Conservation (phyloP, 225 moss, liverwort and hornwort genomes). For the Bryoerythrophyllum caledonicum region DNA sequence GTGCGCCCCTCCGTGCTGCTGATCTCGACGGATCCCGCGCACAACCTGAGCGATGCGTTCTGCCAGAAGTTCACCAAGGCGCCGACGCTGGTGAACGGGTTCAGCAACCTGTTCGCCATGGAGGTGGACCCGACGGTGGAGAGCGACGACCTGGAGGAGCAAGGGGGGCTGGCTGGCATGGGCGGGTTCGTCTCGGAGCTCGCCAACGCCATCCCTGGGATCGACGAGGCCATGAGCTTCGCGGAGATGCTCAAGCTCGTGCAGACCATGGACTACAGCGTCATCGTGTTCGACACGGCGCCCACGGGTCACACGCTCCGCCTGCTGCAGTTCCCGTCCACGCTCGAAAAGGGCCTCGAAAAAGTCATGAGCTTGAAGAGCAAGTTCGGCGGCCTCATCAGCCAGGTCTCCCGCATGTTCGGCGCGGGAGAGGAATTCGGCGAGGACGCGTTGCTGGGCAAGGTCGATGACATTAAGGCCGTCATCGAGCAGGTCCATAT, state of each 20-base stretch:
- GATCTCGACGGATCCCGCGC: slow-evolving; percentile 91
- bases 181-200: slow-evolving; percentile 91
- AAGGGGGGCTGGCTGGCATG: slow-evolving; percentile 68
- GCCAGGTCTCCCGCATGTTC: slow-evolving; percentile 86
- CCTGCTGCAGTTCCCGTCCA: slow-evolving; percentile 85
- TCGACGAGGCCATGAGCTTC: slow-evolving; percentile 99
- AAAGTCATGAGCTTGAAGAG: slow-evolving; percentile 89
- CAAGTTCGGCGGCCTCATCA: slow-evolving; percentile 85
- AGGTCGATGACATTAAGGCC: slow-evolving; percentile 83
- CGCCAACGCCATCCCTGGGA: slow-evolving; percentile 92
- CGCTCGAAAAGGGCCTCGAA: slow-evolving; percentile 86
- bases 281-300: slow-evolving; percentile 97
- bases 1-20: slow-evolving; percentile 78
- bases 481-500: slow-evolving; percentile 71
- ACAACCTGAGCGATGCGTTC: slow-evolving; percentile 97
- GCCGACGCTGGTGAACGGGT: slow-evolving; percentile 78
- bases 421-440: slow-evolving; percentile 85
- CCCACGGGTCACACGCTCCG: slow-evolving; percentile 89
- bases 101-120: slow-evolving; percentile 88
- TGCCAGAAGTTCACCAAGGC: slow-evolving; percentile 88
- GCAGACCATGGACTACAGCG: slow-evolving; percentile 97
- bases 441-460: slow-evolving; percentile 84
- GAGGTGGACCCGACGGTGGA: slow-evolving; percentile 97
- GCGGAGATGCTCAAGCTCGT: slow-evolving; percentile 99
- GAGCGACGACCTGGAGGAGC: slow-evolving; percentile 90